phyloP scores from a whole-genome alignment of 1,284 basidiomycete genomes.

The Takashimella koratensis region DNA sequence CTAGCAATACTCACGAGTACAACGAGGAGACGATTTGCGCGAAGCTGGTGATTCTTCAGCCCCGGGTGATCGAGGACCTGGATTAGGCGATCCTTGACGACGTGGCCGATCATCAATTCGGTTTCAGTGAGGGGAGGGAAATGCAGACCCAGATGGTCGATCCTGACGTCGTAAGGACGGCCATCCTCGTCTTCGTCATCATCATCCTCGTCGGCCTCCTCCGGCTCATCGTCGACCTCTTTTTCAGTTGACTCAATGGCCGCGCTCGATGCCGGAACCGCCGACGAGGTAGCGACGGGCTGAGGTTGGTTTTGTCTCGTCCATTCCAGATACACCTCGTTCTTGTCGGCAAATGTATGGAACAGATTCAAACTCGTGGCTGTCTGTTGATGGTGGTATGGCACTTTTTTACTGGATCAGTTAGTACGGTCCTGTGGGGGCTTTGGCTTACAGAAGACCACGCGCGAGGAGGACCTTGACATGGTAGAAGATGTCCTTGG shows the following conservation, averaged over 20 bases:
- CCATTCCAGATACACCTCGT: neutral
- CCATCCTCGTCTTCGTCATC: constrained; percentile 6
- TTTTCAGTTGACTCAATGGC: neutral
- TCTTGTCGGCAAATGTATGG: neutral
- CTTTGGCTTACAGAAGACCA: constrained; percentile 17
- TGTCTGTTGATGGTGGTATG: neutral
- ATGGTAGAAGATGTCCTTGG: constrained; percentile 41
- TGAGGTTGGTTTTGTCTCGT: neutral
- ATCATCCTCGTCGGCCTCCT: constrained; percentile 16
- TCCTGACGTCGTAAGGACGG: neutral
- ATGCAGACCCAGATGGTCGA: constrained; percentile 19
- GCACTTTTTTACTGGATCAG: neutral
- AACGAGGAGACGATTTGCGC: constrained; percentile 3
- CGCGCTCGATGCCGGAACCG: neutral
- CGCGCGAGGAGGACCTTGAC: constrained; percentile 34
- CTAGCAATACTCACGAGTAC: constrained; percentile 25
- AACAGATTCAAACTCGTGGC: neutral
- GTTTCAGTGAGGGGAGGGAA: constrained; percentile 31
- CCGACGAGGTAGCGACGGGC: neutral
- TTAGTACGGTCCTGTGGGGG: neutral
- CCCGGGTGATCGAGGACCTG: constrained; percentile 37
- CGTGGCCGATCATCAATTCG: constrained; percentile 35
- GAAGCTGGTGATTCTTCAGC: constrained; percentile 39
- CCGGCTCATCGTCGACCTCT: constrained; percentile 11
- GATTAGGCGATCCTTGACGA: constrained; percentile 35